Base-by-base conservation (phyloP, 2,329 filamentous ascomycete species). In the Gnomoniopsis smithogilvyi region DNA sequence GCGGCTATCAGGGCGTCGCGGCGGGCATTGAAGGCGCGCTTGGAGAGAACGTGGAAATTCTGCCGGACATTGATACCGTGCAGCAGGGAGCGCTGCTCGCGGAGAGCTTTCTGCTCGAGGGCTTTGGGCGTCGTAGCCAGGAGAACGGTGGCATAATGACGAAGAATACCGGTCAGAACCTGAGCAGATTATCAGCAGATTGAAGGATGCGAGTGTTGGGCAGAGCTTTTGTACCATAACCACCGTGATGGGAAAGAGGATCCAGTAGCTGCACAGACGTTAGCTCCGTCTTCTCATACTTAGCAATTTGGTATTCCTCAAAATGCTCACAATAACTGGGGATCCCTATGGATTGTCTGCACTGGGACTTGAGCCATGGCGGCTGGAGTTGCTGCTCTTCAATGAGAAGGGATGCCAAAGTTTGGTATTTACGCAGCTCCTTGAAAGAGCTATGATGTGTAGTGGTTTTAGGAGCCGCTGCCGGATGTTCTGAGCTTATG, bases 301-400 rank as follows among this genome's bases (percentile, higher is more conserved):
- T n/a, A n/a, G n/a, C n/a, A n/a, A 56, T 47, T 11, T 2, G 8
- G 7, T 49, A 30, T 26, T 7, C 10, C 24, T 43, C 22, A 15
- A 38, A 26, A 58, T 66, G 55, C 91, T 72, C 80, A 98, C 95
- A 99, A 96, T 65, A 99, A 82, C 77, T 96, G 93, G 70, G 95
- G 94, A 89, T 99, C 96, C 85, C 95, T 79, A 79, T 96, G 90
- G 85, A 99, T 97, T 80, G 92, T 95, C 82, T 99, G 95, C 67
- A 91, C 88, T 65, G 90, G 84, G 66, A 89, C 82, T 78, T 95
- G 88, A 68, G 90, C 89, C 94, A 98, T 98, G 54, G 47, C 73
- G 64, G 64, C 43, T 56, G 54, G 26, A 15, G 43, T 30, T 22
- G 43, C 45, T 53, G 54, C 21, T 43, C 51, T 56, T 43, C 24